Evolutionary conservation across 1,284 basidiomycete species (phyloP), one percentile per base, ranked within the genome.

Genomic region (Cerioporus squamosus): DNA sequence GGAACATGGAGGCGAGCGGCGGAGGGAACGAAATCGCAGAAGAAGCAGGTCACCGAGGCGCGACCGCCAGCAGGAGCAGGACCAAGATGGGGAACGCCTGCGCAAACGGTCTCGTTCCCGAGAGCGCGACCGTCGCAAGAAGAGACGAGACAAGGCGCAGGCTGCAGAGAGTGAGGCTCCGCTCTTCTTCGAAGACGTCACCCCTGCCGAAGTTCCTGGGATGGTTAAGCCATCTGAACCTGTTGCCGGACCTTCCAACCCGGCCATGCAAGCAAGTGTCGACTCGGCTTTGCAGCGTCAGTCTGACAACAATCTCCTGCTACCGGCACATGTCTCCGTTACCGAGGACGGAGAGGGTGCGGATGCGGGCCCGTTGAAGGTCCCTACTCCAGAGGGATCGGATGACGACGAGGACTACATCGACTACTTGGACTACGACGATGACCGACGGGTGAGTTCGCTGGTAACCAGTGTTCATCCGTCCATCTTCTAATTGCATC

Each of bases 401-500:
- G 72, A 74, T 14, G 78, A 79, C 4, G 83, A 85, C 9, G 83
- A 85, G 10, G 81, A 82, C 62, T 88, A 83, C 64, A 91, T 92
- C 60, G 84, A 91, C 55, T 90, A 88, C 67, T 75, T 92, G 39
- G 88, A 91, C 65, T 88, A 86, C 40, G 72, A 70, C 60, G 88
- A 88, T 57, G 84, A 86, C 65, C 75, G 78, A 23, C 82, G 80
- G 74, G 88, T 88, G 57, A 33, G 79, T 66, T 33, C 3, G 18
- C n/a, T 42, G 38, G 12, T 42, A 5, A 18, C 3, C 31, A 12
- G 14, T 12, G 31, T 33, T 33, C 31, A 14, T 4, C 3, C 5
- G 14, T 14, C 9, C 10, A 33, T 4, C 26, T 26, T 26, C 31
- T 33, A 9, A 42, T 12, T 6, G 3, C 5, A 1, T 42, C 40